These are phyloP conservation scores for Mucor circinelloides DNA, from an alignment of 371 early-diverging fungal genomes.

Conservation along the genomic window DNA sequence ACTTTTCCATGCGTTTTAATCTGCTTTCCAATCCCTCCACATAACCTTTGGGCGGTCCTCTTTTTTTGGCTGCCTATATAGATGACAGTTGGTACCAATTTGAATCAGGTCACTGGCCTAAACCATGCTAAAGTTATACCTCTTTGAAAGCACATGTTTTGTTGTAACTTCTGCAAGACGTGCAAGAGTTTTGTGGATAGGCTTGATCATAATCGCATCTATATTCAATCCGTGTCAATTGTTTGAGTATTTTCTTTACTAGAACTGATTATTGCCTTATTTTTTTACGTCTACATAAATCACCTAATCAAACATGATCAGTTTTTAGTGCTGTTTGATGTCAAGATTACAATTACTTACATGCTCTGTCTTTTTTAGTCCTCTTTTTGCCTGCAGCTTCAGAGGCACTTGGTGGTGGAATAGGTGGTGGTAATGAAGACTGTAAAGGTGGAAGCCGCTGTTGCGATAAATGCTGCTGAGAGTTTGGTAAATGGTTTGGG, in stretches of 20 bases:
- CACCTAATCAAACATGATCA: constrained; percentile 13
- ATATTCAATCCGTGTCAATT: neutral
- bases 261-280: constrained; percentile 16
- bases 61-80: constrained; percentile 26
- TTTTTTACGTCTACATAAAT: constrained; percentile 32
- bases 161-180: constrained; percentile 25
- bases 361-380: constrained; percentile 25
- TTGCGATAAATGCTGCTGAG: neutral
- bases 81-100: neutral
- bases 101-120: neutral
- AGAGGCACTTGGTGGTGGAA: neutral
- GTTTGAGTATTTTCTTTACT: neutral
- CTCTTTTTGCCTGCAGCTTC: constrained; percentile 5
- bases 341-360: constrained; percentile 2
- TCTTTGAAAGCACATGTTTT: constrained; percentile 30
- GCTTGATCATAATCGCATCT: constrained; percentile 29
- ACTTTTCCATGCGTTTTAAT: constrained; percentile 29
- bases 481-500: neutral
- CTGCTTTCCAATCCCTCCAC: constrained; percentile 28
- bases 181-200: constrained; percentile 18
- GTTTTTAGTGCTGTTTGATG: neutral
- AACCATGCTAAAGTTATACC: neutral
- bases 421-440: neutral
- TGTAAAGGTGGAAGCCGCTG: neutral
- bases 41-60: constrained; percentile 34